Conservation (phyloP, 2,329 filamentous ascomycete species). For the Endothia cerciana region DNA sequence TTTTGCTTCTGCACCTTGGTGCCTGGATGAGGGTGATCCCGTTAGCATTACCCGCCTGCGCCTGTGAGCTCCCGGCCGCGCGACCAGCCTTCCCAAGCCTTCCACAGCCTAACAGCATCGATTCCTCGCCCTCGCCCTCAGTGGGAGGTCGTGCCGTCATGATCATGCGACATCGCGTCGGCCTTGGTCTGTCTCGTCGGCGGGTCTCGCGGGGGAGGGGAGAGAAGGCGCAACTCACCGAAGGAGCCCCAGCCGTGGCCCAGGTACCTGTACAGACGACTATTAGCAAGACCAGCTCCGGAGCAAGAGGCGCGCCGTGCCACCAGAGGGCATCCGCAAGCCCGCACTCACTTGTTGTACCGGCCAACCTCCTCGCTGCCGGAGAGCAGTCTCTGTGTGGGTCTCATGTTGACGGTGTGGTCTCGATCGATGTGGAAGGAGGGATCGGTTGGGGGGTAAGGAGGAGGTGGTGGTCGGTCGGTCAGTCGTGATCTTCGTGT, state of each 20-base stretch:
- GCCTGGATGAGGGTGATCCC: constrained; percentile 8
- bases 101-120: background rate
- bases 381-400: constrained; percentile 48
- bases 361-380: constrained; percentile 48
- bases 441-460: constrained; percentile 38
- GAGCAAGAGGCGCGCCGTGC: constrained; percentile 12
- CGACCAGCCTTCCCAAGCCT: constrained; percentile 15
- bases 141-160: background rate
- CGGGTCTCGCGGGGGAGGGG: background rate
- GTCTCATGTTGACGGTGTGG: constrained; percentile 46
- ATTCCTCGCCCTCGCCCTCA: background rate
- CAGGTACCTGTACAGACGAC: constrained; percentile 62
- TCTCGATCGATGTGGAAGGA: constrained; percentile 35
- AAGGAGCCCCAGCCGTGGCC: constrained; percentile 73
- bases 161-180: background rate
- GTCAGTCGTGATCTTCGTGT: constrained; percentile 4
- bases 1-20: constrained; percentile 55
- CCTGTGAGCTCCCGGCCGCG: constrained; percentile 34
- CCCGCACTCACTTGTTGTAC: constrained; percentile 48
- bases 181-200: background rate
- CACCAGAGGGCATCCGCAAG: constrained; percentile 6
- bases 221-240: constrained; percentile 60
- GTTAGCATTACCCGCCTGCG: constrained; percentile 44
- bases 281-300: constrained; percentile 28
- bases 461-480: too few relatives aligned